phyloP scores from a whole-genome alignment of 176 grass and related monocot genomes.

The Cymbopogon citratus region DNA sequence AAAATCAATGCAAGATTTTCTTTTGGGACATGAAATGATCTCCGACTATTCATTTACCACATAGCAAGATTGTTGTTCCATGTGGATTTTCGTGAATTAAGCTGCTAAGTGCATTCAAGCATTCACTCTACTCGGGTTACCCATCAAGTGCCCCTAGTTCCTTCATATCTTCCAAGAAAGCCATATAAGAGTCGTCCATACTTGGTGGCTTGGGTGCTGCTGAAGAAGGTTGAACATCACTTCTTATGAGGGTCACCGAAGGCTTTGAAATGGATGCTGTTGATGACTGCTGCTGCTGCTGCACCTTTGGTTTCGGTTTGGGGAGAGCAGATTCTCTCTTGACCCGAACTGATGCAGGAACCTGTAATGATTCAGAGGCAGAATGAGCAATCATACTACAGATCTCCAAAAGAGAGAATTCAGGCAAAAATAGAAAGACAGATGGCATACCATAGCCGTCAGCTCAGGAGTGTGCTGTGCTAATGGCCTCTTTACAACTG shows the following conservation, averaged over 20 bases:
- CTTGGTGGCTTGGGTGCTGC: slow-evolving; percentile 65
- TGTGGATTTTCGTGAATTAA: neutral
- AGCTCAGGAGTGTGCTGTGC: slow-evolving; percentile 96
- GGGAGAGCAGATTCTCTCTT: slow-evolving; percentile 81
- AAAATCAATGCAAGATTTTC: neutral
- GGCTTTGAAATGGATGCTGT: slow-evolving; percentile 30
- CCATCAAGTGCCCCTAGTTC: slow-evolving; percentile 78
- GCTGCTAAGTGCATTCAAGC: neutral
- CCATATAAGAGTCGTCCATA: slow-evolving; percentile 92
- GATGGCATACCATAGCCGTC: slow-evolving; percentile 81
- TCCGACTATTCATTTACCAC: neutral
- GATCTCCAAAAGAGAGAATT: neutral
- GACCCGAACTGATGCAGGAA: slow-evolving; percentile 92
- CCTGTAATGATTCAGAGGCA: slow-evolving; percentile 36
- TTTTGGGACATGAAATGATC: slow-evolving; percentile 1
- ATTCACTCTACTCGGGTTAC: slow-evolving; percentile 19
- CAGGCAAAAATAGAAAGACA: neutral
- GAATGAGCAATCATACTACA: neutral
- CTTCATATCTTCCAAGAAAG: slow-evolving; percentile 98
- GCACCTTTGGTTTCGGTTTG: slow-evolving; percentile 70
- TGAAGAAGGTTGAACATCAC: slow-evolving; percentile 27
- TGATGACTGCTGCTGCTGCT: slow-evolving; percentile 41
- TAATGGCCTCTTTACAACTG: slow-evolving; percentile 93
- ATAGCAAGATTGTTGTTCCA: neutral
- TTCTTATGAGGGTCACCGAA: slow-evolving; percentile 39